Evolutionary conservation across 148 eudicot genomes (phyloP).

Genomic region (Spergularia marina): DNA sequence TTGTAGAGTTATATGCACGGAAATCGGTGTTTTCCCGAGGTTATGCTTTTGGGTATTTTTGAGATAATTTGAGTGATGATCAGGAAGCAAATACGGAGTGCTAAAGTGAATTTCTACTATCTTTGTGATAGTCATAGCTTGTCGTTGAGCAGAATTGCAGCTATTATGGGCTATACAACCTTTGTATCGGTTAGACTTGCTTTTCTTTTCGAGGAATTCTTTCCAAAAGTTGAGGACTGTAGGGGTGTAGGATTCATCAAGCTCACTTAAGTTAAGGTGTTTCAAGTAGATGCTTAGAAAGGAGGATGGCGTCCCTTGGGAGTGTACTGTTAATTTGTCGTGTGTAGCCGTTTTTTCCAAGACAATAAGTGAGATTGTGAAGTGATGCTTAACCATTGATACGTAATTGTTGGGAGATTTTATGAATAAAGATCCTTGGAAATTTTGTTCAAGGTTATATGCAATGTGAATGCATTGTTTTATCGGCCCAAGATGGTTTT

Average conservation of each 20-base stretch:
- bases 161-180: not conserved
- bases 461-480: no score
- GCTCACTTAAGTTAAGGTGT: not conserved
- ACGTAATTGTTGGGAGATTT: not conserved
- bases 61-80: not conserved
- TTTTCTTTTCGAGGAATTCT: not conserved
- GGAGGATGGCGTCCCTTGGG: not conserved
- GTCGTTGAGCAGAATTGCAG: not conserved
- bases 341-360: not conserved
- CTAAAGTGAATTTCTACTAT: not conserved
- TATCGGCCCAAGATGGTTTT: not conserved
- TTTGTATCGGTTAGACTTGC: not conserved
- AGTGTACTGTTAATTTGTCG: not conserved
- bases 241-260: not conserved
- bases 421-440: not conserved
- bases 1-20: not conserved
- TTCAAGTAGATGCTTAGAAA: not conserved
- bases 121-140: not conserved
- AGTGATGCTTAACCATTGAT: not conserved
- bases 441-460: not conserved
- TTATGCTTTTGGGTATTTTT: not conserved
- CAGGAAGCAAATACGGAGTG: not conserved
- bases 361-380: not conserved
- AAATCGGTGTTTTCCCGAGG: not conserved
- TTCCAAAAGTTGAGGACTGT: not conserved